phyloP scores from a whole-genome alignment of 345 rosid species.

The Acer saccharum region DNA sequence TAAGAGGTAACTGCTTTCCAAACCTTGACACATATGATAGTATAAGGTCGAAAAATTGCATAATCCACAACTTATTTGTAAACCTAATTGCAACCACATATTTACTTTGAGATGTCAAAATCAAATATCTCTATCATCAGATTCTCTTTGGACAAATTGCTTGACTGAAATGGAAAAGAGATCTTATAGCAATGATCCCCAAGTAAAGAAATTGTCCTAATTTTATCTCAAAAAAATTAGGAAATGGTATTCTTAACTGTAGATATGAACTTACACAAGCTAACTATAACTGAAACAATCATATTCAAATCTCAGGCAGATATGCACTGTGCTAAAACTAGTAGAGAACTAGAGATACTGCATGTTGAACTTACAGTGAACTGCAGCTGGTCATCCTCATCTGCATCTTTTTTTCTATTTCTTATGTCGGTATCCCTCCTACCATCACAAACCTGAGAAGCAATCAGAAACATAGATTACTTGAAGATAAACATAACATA shows the following conservation, averaged over 20 bases:
- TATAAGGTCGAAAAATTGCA: not conserved
- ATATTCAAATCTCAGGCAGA: conserved; percentile 1
- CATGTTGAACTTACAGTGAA: conserved; percentile 57
- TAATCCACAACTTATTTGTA: not conserved
- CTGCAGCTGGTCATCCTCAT: conserved; percentile 76
- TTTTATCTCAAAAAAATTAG: not conserved
- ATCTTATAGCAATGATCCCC: not conserved
- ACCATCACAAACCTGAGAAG: conserved; percentile 74
- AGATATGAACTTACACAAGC: not conserved
- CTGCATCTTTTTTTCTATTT: conserved; percentile 81
- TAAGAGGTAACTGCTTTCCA: not conserved
- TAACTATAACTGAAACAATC: not conserved
- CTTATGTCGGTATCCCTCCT: conserved; percentile 78
- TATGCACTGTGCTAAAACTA: not conserved
- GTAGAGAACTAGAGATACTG: not conserved
- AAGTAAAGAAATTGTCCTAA: not conserved
- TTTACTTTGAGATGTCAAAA: not conserved
- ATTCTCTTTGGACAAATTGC: conserved; percentile 1
- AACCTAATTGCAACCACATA: not conserved
- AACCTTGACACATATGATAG: not conserved
- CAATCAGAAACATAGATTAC: conserved; percentile 7
- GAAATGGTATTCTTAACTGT: not conserved
- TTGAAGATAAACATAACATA: not conserved
- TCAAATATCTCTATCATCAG: not conserved
- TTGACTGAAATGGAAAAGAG: conserved; percentile 5